Conservation (phyloP, 768 basidiomycete species). For the Lactifluus pinguis region DNA sequence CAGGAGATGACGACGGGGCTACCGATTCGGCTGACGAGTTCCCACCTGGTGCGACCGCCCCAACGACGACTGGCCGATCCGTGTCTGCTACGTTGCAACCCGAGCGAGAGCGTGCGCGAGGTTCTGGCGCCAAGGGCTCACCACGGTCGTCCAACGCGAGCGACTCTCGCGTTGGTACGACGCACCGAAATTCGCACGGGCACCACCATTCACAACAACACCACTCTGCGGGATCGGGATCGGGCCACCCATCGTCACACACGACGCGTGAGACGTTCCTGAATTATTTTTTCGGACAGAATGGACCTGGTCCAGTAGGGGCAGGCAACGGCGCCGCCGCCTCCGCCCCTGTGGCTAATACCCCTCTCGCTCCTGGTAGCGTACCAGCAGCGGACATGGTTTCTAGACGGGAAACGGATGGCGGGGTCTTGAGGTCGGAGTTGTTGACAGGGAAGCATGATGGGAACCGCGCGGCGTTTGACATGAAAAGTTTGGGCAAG, state of each 20-base stretch:
- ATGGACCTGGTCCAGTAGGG: slow-evolving; percentile 66
- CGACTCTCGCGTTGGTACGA: slow-evolving; percentile 18
- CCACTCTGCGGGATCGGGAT: slow-evolving; percentile 21
- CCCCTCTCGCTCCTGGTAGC: slow-evolving; percentile 27
- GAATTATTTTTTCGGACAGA: slow-evolving; percentile 96
- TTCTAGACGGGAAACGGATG: slow-evolving; percentile 56
- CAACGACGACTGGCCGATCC: slow-evolving; percentile 48
- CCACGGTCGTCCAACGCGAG: slow-evolving; percentile 24
- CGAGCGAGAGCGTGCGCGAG: slow-evolving; percentile 58
- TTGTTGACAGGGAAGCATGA: slow-evolving; percentile 65
- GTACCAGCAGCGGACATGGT: slow-evolving; percentile 23
- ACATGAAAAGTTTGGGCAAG: slow-evolving; percentile 97
- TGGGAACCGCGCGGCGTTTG: slow-evolving; percentile 78
- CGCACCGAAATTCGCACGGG: slow-evolving; percentile 9
- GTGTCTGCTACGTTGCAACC: slow-evolving; percentile 72
- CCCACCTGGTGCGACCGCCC: slow-evolving; percentile 41
- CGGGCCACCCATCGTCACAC: slow-evolving; percentile 27
- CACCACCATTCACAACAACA: background rate
- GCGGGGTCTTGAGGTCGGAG: slow-evolving; percentile 39
- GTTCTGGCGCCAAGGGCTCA: slow-evolving; percentile 29
- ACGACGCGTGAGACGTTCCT: slow-evolving; percentile 85
- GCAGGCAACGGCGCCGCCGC: slow-evolving; percentile 27
- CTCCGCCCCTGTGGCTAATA: background rate
- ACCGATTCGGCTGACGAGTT: slow-evolving; percentile 50
- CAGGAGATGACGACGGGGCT: slow-evolving; percentile 60